These are phyloP conservation scores for Astragalus glycyphyllos DNA, from an alignment of 306 rosid species.

Conservation along the genomic window DNA sequence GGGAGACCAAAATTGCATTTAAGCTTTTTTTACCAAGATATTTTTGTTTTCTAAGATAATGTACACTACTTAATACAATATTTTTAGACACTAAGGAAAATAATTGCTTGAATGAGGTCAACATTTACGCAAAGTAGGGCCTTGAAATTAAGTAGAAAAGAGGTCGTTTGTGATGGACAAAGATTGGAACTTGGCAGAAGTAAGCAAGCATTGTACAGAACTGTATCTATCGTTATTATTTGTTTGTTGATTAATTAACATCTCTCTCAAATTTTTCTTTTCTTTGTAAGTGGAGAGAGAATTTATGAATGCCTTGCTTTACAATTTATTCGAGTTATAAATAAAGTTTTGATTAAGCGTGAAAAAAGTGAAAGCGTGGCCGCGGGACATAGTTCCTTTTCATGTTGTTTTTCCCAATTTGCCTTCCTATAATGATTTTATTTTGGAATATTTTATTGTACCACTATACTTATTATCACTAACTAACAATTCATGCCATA, in stretches of 20 bases:
- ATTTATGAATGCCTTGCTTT: slow-evolving; percentile 49
- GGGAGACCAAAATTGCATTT: too few species aligned
- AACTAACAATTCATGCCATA: too few species aligned
- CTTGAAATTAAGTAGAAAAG: slow-evolving; percentile 1
- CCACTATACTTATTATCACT: neutral
- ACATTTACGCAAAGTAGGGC: neutral
- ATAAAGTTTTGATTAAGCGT: slow-evolving; percentile 32
- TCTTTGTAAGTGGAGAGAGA: slow-evolving; percentile 17
- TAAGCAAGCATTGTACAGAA: neutral
- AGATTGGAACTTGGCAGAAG: neutral
- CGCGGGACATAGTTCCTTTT: slow-evolving; percentile 42
- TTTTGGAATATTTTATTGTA: slow-evolving; percentile 14
- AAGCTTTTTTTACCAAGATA: too few species aligned
- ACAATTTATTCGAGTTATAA: slow-evolving; percentile 43
- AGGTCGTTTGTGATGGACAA: slow-evolving; percentile 36
- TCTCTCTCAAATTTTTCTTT: slow-evolving; percentile 18
- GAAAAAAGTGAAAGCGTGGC: slow-evolving; percentile 44
- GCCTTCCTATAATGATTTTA: neutral
- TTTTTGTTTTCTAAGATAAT: too few species aligned
- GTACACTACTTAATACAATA: too few species aligned
- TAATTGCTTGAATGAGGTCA: slow-evolving; percentile 10
- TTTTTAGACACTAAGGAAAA: neutral
- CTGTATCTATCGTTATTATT: neutral
- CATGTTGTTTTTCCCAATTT: slow-evolving; percentile 8
- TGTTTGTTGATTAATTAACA: slow-evolving; percentile 6